Evolutionary conservation across 495 filamentous ascomycete species (phyloP).

Genomic region (Aspergillus ostianus): DNA sequence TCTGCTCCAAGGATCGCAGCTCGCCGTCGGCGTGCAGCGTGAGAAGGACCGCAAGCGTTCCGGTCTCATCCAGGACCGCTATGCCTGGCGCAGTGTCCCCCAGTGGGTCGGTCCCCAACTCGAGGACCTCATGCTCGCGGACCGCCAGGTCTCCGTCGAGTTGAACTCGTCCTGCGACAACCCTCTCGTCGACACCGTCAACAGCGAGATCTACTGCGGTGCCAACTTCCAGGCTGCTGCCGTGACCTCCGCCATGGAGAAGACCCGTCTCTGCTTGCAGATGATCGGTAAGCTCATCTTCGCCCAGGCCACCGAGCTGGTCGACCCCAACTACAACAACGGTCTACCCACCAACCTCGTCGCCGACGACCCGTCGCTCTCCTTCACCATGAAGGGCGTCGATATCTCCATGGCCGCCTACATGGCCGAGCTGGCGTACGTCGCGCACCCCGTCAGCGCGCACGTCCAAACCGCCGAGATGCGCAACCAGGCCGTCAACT

Average conservation of each 20-base stretch:
- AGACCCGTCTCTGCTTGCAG: conserved; percentile 52
- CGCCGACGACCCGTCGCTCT: conserved; percentile 54
- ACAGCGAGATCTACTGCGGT: conserved; percentile 45
- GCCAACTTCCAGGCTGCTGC: conserved; percentile 64
- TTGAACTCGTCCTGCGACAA: conserved; percentile 66
- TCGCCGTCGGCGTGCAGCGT: conserved; percentile 24
- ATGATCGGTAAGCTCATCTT: conserved; percentile 60
- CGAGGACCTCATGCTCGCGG: conserved; percentile 58
- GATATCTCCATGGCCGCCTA: conserved; percentile 65
- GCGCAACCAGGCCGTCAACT: conserved; percentile 60
- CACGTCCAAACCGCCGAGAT: conserved; percentile 60
- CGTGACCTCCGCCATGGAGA: conserved; percentile 66
- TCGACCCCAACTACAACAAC: conserved; percentile 55
- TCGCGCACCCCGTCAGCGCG: conserved; percentile 51
- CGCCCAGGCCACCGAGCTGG: conserved; percentile 56
- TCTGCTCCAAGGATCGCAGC: conserved; percentile 45
- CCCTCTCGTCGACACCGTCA: conserved; percentile 51
- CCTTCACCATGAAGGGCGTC: conserved; percentile 59
- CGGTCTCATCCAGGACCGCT: conserved; percentile 60
- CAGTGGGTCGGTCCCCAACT: conserved; percentile 67
- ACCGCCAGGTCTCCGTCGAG: conserved; percentile 54
- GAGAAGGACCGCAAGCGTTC: conserved; percentile 24
- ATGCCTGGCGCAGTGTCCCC: conserved; percentile 56
- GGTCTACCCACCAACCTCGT: conserved; percentile 61
- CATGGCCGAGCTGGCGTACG: conserved; percentile 55